Conservation (phyloP, 2,329 filamentous ascomycete species). For the Penicillium fuscoglaucum region DNA sequence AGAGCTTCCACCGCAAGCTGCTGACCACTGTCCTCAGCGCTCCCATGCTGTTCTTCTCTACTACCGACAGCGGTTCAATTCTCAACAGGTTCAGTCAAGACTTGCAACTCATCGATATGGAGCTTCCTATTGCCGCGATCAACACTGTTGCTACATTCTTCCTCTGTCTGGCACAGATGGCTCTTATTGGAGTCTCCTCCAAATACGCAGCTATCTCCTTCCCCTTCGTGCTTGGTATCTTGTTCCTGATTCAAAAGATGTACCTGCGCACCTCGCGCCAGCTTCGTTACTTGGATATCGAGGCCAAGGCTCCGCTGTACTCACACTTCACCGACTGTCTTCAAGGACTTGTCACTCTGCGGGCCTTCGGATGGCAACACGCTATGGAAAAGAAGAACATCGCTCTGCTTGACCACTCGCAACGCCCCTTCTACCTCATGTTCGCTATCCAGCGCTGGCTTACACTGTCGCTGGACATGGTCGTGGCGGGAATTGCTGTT, state of each 20-base stretch:
- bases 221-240: constrained; percentile 48
- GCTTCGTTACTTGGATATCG: constrained; percentile 61
- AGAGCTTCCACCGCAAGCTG: constrained; percentile 51
- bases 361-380: constrained; percentile 58
- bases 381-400: constrained; percentile 49
- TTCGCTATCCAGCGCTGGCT: constrained; percentile 61
- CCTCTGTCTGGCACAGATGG: constrained; percentile 48
- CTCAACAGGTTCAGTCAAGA: constrained; percentile 50
- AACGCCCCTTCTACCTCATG: constrained; percentile 59
- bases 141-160: constrained; percentile 41
- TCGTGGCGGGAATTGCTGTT: constrained; percentile 52
- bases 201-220: constrained; percentile 53
- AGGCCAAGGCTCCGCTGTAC: constrained; percentile 61
- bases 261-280: constrained; percentile 64
- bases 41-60: constrained; percentile 46
- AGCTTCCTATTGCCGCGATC: constrained; percentile 44
- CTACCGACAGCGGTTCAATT: constrained; percentile 43
- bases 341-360: constrained; percentile 56
- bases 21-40: constrained; percentile 50
- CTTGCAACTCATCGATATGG: constrained; percentile 47
- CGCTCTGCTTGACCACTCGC: constrained; percentile 54
- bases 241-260: constrained; percentile 57
- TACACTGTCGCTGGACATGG: constrained; percentile 50
- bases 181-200: constrained; percentile 51
- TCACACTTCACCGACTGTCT: constrained; percentile 59